Percentiles rank a stretch among this genome's conserved stretches.
phyloP scores from a whole-genome alignment of 1,284 basidiomycete genomes.

The Tylopilus orsonianus region DNA sequence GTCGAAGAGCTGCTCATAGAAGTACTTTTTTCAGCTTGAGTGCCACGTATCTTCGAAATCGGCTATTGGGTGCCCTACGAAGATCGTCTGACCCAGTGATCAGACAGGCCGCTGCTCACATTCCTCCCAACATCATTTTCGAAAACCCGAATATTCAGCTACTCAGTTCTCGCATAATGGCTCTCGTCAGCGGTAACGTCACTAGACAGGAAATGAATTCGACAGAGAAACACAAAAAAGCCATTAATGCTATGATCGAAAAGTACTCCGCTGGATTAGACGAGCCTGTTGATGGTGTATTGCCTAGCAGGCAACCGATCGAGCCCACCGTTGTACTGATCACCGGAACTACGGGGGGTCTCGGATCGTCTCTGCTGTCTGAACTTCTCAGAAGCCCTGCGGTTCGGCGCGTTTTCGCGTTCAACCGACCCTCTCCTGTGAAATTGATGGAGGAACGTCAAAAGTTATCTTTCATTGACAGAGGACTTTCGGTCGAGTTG shows the following conservation, averaged over 20 bases:
- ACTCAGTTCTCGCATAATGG: conserved; percentile 9
- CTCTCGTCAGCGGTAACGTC: conserved; percentile 1
- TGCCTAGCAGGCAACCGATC: neutral
- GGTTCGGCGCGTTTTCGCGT: conserved; percentile 25
- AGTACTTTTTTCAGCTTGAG: conserved; percentile 19
- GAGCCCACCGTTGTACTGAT: conserved; percentile 22
- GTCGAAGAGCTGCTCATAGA: neutral
- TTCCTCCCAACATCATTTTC: conserved; percentile 22
- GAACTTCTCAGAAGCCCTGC: conserved; percentile 14
- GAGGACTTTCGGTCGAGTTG: conserved; percentile 2
- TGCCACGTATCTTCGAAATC: conserved; percentile 31
- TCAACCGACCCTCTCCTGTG: conserved; percentile 21
- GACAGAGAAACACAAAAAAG: neutral
- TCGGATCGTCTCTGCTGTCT: conserved; percentile 30
- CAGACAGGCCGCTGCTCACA: neutral
- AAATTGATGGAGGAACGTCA: conserved; percentile 9
- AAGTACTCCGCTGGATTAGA: conserved; percentile 2
- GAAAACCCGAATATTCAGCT: conserved; percentile 19
- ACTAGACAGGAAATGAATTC: neutral
- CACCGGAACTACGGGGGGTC: conserved; percentile 34
- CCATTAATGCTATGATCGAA: conserved; percentile 20
- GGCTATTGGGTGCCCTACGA: conserved; percentile 25
- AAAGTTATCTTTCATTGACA: conserved; percentile 10
- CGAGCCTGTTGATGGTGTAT: neutral
- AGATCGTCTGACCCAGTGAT: conserved; percentile 4